Conservation (phyloP, 441 rosid species). For the Populus tomentosa region DNA sequence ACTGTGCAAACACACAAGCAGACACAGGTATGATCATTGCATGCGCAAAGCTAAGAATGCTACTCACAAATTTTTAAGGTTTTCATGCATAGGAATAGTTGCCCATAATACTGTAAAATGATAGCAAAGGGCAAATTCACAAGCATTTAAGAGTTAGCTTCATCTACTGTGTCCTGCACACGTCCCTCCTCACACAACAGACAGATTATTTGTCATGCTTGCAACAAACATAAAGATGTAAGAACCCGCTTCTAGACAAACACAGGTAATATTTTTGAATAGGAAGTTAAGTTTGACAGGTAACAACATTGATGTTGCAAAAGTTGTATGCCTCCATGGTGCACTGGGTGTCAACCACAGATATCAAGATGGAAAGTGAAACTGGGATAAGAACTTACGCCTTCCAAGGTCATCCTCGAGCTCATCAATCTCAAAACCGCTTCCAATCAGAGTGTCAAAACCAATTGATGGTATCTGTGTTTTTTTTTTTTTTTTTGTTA, state of each 20-base stretch:
- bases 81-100: not conserved
- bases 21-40: not conserved
- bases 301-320: not conserved
- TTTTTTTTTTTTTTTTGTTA: not conserved
- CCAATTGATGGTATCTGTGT: conserved; percentile 74
- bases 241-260: not conserved
- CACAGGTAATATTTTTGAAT: not conserved
- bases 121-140: not conserved
- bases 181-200: not conserved
- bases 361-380: not conserved
- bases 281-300: not conserved
- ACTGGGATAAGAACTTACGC: conserved; percentile 35
- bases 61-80: not conserved
- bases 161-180: not conserved
- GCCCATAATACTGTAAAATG: too few species aligned
- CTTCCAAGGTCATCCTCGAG: conserved; percentile 96
- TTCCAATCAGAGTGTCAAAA: conserved; percentile 72
- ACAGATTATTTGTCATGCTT: not conserved
- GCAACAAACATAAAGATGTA: not conserved
- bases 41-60: not conserved
- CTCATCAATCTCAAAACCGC: conserved; percentile 96
- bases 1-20: not conserved
- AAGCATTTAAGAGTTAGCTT: not conserved
- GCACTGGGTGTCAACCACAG: not conserved
- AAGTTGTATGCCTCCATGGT: not conserved